These are phyloP conservation scores for Aspergillus homomorphus DNA, from an alignment of 495 filamentous ascomycete species.

Conservation along the genomic window DNA sequence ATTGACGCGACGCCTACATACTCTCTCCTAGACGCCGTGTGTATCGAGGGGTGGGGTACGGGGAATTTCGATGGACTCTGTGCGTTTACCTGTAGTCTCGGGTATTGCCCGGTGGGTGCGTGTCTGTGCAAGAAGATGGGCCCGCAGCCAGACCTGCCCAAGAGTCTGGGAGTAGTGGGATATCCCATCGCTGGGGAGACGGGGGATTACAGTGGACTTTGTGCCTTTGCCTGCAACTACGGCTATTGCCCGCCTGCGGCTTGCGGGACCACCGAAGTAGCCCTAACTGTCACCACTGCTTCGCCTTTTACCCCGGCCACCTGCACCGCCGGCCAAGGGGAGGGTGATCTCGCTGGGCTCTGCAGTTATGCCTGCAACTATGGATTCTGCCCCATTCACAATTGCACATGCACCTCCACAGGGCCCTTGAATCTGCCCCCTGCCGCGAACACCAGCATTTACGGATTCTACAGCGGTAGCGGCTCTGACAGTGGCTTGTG, in stretches of 20 bases:
- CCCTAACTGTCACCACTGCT: slow-evolving; percentile 3
- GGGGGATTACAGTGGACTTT: slow-evolving; percentile 11
- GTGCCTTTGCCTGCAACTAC: slow-evolving; percentile 11
- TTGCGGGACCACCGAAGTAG: no score
- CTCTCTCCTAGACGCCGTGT: not conserved
- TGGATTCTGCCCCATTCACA: slow-evolving; percentile 18
- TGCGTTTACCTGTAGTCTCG: not conserved
- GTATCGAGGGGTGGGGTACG: not conserved
- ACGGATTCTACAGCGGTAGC: not conserved
- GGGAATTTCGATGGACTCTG: not conserved
- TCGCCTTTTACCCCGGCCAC: slow-evolving; percentile 11
- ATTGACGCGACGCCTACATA: not conserved
- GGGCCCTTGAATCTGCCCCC: slow-evolving; percentile 7
- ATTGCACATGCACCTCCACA: slow-evolving; percentile 11
- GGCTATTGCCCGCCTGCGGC: no score
- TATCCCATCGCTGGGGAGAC: slow-evolving; percentile 13
- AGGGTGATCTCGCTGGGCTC: slow-evolving; percentile 12
- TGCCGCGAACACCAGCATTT: not conserved
- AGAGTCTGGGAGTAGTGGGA: slow-evolving; percentile 7
- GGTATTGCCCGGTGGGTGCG: not conserved
- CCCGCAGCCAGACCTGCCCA: not conserved
- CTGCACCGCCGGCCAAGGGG: slow-evolving; percentile 10
- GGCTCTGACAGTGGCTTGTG: not conserved
- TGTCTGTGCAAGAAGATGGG: not conserved
- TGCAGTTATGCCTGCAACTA: slow-evolving; percentile 17